Evolutionary conservation across 768 basidiomycete species (phyloP).

Genomic region (Fistulinella prunicolor): DNA sequence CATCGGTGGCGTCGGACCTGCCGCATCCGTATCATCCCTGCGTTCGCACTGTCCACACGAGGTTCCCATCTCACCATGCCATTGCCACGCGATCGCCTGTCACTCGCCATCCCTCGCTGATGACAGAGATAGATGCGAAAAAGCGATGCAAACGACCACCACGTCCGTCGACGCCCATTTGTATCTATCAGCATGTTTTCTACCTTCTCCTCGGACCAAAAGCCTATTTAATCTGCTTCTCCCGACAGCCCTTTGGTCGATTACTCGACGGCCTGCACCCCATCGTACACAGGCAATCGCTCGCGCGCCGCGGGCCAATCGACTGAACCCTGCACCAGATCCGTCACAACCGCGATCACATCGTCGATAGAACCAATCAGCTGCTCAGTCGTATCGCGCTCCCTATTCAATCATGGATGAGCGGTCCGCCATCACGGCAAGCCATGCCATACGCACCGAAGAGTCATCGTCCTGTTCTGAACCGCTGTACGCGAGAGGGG

Average conservation of each 20-base stretch:
- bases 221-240: not conserved
- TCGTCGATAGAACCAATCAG: constrained; percentile 88
- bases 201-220: constrained; percentile 15
- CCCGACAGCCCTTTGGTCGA: too few species aligned
- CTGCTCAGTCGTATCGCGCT: constrained; percentile 93
- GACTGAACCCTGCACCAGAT: constrained; percentile 71
- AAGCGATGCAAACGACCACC: too few species aligned
- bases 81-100: too few species aligned
- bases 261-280: constrained; percentile 78
- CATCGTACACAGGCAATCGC: constrained; percentile 76
- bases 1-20: too few species aligned
- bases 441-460: constrained; percentile 57
- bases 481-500: constrained; percentile 51
- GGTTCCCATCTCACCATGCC: too few species aligned
- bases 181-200: too few species aligned
- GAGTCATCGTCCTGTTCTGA: constrained; percentile 90
- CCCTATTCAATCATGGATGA: constrained; percentile 45
- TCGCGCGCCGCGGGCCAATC: constrained; percentile 76
- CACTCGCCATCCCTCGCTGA: too few species aligned
- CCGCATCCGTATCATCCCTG: too few species aligned
- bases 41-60: too few species aligned
- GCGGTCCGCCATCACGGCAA: not conserved
- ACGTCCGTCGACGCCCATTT: too few species aligned
- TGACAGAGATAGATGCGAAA: too few species aligned
- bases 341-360: constrained; percentile 76